A percentile compares a stretch with the other conserved stretches of the same genome.
Conservation (phyloP, 352 stramenopile species). For the Phytopythium aichiense region DNA sequence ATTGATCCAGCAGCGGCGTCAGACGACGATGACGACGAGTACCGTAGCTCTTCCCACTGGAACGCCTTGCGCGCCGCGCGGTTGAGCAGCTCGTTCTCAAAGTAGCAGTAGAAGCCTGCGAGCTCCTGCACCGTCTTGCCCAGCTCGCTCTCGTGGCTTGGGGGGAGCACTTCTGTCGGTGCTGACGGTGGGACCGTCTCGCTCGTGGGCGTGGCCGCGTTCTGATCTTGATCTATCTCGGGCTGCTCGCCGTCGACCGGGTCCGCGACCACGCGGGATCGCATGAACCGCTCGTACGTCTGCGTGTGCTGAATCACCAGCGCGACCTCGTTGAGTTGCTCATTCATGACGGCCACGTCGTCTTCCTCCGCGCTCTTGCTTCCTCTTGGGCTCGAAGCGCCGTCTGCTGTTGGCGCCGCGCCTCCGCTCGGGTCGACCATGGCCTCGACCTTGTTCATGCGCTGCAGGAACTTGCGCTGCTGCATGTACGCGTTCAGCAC, state of each 20-base stretch:
- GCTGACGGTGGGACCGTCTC: constrained; percentile 5
- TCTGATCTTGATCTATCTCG: constrained; percentile 9
- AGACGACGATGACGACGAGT: constrained; percentile 28
- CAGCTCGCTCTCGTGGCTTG: constrained; percentile 68
- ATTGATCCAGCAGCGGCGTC: constrained; percentile 6
- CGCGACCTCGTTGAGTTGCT: constrained; percentile 84
- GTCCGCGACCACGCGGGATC: constrained; percentile 38
- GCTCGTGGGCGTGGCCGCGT: neutral
- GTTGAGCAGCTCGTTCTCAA: constrained; percentile 77
- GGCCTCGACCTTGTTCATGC: constrained; percentile 27
- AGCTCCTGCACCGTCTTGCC: constrained; percentile 82
- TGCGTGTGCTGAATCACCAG: constrained; percentile 86
- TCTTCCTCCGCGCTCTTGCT: constrained; percentile 27
- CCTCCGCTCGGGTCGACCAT: constrained; percentile 4
- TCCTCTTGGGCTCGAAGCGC: constrained; percentile 9
- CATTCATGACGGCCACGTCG: constrained; percentile 68
- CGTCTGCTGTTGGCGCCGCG: constrained; percentile 6
- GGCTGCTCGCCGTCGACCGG: neutral
- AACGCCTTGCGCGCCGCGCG: constrained; percentile 80
- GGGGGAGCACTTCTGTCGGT: constrained; percentile 30
- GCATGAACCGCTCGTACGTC: constrained; percentile 88
- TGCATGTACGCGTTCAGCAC: constrained; percentile 69
- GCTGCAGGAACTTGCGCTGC: constrained; percentile 67
- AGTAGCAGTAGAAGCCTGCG: constrained; percentile 84
- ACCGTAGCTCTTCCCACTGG: constrained; percentile 80